Conservation (phyloP, 805 yeast genomes). For the Candida berthetii region DNA sequence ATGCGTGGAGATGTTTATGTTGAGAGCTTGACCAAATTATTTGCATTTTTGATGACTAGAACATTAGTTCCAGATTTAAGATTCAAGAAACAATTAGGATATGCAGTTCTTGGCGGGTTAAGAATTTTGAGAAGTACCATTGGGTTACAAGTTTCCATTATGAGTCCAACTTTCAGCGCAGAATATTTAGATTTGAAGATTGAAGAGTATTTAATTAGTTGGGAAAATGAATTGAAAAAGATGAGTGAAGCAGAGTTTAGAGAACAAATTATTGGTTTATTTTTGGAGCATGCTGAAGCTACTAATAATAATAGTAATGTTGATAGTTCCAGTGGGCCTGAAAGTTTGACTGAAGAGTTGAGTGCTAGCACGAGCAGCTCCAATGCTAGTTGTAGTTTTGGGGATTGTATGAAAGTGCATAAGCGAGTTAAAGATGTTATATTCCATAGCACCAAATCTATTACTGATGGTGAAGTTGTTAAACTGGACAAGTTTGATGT, state of each 20-base stretch:
- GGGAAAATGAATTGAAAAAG: slow-evolving; percentile 28
- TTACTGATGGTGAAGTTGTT: slow-evolving; percentile 20
- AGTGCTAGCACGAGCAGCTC: slow-evolving; percentile 29
- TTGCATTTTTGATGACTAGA: slow-evolving; percentile 39
- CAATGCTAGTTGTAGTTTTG: slow-evolving; percentile 11
- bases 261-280: slow-evolving; percentile 27
- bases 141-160: slow-evolving; percentile 53
- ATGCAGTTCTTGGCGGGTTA: slow-evolving; percentile 52
- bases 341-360: slow-evolving; percentile 27
- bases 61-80: slow-evolving; percentile 43
- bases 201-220: slow-evolving; percentile 37
- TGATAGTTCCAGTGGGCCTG: slow-evolving; percentile 20
- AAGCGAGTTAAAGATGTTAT: slow-evolving; percentile 45
- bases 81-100: slow-evolving; percentile 54
- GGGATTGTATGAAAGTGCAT: slow-evolving; percentile 33
- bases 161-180: slow-evolving; percentile 43
- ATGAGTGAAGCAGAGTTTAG: slow-evolving; percentile 31
- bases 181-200: slow-evolving; percentile 35
- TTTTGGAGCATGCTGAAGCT: slow-evolving; percentile 19
- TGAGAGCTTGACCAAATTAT: slow-evolving; percentile 37
- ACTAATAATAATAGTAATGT: slow-evolving; percentile 9
- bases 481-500: slow-evolving; percentile 26
- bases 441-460: slow-evolving; percentile 25
- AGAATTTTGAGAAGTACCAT: slow-evolving; percentile 42
- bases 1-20: slow-evolving; percentile 26